Percentiles rank a stretch among this genome's conserved stretches.
Evolutionary conservation across 345 rosid species (phyloP).

Genomic region (Turritis glabra): DNA sequence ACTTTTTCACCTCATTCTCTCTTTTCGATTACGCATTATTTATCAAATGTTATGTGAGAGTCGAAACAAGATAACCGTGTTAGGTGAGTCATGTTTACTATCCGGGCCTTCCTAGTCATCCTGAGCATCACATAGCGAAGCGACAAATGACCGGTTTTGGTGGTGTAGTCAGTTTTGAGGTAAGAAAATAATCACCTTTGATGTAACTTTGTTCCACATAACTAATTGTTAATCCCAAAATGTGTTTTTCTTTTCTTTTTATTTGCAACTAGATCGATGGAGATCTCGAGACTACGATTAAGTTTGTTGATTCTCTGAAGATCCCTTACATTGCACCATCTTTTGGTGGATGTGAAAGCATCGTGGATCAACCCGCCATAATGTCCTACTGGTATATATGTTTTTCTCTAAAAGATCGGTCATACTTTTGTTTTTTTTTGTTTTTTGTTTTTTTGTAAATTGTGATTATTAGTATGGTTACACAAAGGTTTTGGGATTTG

Average conservation of each 20-base stretch:
- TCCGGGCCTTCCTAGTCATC: slow-evolving; percentile 84
- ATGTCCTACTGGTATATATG: slow-evolving; percentile 69
- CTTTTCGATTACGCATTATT: too few relatives aligned
- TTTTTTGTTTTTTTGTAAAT: background rate
- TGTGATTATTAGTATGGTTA: background rate
- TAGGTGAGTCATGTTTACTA: slow-evolving; percentile 84
- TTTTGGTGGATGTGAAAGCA: slow-evolving; percentile 93
- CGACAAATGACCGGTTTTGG: slow-evolving; percentile 92
- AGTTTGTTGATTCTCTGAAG: slow-evolving; percentile 73
- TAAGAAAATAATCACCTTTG: slow-evolving; percentile 44
- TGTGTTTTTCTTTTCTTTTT: background rate
- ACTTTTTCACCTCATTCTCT: background rate
- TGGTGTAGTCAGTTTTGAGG: slow-evolving; percentile 93
- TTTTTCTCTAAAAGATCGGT: background rate
- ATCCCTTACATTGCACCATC: slow-evolving; percentile 95
- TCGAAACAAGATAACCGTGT: too few relatives aligned
- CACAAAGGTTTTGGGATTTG: background rate
- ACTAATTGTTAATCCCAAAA: background rate
- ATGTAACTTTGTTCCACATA: slow-evolving; percentile 38
- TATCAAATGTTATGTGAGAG: background rate
- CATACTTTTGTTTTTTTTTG: background rate
- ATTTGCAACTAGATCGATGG: slow-evolving; percentile 40
- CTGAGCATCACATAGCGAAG: slow-evolving; percentile 83
- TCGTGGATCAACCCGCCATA: slow-evolving; percentile 86
- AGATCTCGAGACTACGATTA: slow-evolving; percentile 59